Percentiles rank a stretch among this genome's conserved stretches.
phyloP scores from a whole-genome alignment of 2,329 filamentous ascomycete species.

The Xylaria sp. region DNA sequence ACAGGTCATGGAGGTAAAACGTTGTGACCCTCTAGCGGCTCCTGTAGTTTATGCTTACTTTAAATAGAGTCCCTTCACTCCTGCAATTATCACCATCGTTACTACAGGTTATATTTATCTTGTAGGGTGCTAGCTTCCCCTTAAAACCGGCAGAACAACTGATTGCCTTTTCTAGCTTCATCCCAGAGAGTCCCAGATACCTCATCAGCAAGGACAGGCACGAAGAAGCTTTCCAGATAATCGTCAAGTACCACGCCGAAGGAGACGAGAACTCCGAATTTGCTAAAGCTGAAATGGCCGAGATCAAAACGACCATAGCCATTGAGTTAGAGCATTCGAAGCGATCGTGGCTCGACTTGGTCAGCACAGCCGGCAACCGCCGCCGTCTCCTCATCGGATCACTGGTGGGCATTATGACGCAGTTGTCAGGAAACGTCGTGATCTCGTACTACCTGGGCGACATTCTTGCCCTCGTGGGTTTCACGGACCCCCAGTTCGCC shows the following conservation, averaged over 20 bases:
- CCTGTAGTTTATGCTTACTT: conserved; percentile 29
- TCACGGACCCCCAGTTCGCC: conserved; percentile 48
- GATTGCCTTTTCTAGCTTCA: conserved; percentile 31
- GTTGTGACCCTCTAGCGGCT: background rate
- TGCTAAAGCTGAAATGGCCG: conserved; percentile 56
- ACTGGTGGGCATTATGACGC: conserved; percentile 59
- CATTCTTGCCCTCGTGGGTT: conserved; percentile 53
- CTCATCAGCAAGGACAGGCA: conserved; percentile 41
- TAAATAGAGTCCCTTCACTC: conserved; percentile 49
- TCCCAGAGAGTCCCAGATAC: conserved; percentile 41
- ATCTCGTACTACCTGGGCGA: conserved; percentile 55
- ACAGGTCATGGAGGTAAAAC: conserved; percentile 43
- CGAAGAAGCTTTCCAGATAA: conserved; percentile 41
- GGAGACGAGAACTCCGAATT: conserved; percentile 53
- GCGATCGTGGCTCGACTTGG: conserved; percentile 58
- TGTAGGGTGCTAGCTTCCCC: conserved; percentile 36
- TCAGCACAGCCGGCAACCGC: conserved; percentile 56
- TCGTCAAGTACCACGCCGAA: conserved; percentile 50
- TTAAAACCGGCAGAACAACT: conserved; percentile 4
- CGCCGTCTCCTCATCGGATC: conserved; percentile 55
- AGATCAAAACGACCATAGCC: conserved; percentile 58
- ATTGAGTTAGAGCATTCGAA: conserved; percentile 54
- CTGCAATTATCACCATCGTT: conserved; percentile 51
- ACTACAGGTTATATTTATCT: conserved; percentile 47
- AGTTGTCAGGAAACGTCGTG: conserved; percentile 59